Evolutionary conservation across 495 filamentous ascomycete species (phyloP).

Genomic region (Amniculicola lignicola): DNA sequence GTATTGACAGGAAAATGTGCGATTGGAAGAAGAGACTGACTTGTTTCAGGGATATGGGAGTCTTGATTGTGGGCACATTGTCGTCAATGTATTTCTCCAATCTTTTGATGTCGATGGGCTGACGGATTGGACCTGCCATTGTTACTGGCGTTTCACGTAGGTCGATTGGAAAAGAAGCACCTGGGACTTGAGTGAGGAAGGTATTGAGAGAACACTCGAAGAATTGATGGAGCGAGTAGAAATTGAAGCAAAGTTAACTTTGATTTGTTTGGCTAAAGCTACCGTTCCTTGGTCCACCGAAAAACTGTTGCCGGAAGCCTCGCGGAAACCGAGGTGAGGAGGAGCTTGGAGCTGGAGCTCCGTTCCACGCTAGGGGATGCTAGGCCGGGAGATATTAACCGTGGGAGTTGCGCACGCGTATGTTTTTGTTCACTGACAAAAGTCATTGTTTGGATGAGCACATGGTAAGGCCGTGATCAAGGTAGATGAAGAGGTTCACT

Average conservation of each 20-base stretch:
- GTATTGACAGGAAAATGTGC: conserved; percentile 5
- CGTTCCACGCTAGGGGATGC: conserved; percentile 10
- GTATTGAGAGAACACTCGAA: too few relatives aligned
- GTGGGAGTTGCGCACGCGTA: too few relatives aligned
- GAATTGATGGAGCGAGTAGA: too few relatives aligned
- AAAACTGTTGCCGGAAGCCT: conserved; percentile 10
- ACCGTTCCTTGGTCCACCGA: too few relatives aligned
- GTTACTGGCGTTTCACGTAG: too few relatives aligned
- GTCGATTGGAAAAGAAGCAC: too few relatives aligned
- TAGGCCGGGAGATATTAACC: conserved; percentile 19
- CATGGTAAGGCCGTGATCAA: too few relatives aligned
- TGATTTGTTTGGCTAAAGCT: background rate
- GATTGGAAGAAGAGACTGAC: conserved; percentile 45
- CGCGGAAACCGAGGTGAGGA: conserved; percentile 18
- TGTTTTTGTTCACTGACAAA: too few relatives aligned
- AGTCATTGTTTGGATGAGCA: too few relatives aligned
- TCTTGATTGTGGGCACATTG: conserved; percentile 70
- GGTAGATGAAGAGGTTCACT: too few relatives aligned
- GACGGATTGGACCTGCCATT: conserved; percentile 82
- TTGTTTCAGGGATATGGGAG: conserved; percentile 78
- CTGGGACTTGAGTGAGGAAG: too few relatives aligned
- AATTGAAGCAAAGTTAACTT: too few relatives aligned
- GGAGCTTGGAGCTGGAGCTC: conserved; percentile 5
- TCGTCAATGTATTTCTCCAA: conserved; percentile 69
- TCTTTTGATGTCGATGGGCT: conserved; percentile 72